Evolutionary conservation across 1,284 basidiomycete genomes (phyloP), one percentile per base, ranked within the genome.

Genomic region (Peniophora sp.): DNA sequence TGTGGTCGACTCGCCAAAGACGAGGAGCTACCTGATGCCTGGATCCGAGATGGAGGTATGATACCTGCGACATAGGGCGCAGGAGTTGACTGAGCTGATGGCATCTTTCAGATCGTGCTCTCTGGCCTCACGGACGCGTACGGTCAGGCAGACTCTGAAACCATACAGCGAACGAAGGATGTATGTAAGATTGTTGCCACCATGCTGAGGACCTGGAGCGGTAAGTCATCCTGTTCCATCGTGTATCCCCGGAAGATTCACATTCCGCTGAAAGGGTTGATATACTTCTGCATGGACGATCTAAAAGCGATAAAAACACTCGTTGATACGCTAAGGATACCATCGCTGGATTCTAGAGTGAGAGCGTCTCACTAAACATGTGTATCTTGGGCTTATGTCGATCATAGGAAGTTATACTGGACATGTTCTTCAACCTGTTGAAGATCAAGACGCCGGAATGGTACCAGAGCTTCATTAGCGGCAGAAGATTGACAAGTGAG

Each of bases 271-370:
- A n/a, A n/a, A 87, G 94, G 94, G 8, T 67, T 99, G 27, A 83
- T 98, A 75, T 98, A 97, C 65, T 85, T 97, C 57, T 97, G 92
- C 67, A 85, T 95, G 79, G 80, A 95, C 62, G 81, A 92, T 59
- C 87, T 88, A 72, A 74, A 83, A 17, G 92, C 94, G 0, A 85
- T 99, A 54, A 80, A 84, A 39, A 87, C 89, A 3, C 71, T 99
- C 20, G 79, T 99, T 24, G 80, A 93, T 60, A 91, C 89, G 0
- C 71, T 99, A 46, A 82, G 85, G 54, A 90, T 97, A 67, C 94
- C 95, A 3, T 88, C 90, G 1, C 71, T 89, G 17, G 86, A 92
- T 47, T 88, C 91, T 49, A 78, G 92, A 64, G 93, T 94, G 64
- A 57, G 78, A 63, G 14, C 24, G 47, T 36, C 43, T 51, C 52